Evolutionary conservation across 2,329 filamentous ascomycete genomes (phyloP), one percentile per base, ranked within the genome.

Genomic region (Ceratocystis smalleyi): DNA sequence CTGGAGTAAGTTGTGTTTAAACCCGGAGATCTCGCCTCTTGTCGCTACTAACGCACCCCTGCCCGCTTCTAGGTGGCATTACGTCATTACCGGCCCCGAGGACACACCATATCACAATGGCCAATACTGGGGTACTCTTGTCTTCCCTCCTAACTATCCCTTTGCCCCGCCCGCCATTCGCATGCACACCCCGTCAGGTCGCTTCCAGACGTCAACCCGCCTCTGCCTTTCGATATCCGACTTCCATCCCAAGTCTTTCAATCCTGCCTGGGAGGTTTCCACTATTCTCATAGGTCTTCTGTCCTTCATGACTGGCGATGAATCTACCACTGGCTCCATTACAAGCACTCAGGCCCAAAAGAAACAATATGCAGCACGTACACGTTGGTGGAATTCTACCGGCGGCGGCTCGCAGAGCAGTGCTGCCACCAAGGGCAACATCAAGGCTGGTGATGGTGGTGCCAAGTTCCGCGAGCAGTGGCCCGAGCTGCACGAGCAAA

Each of bases 271-370:
- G 94, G 92, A 96, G 72, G 94, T 99, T 6, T 92, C 88, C 64
- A 99, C 94, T 0, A 99, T 99, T 68, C 78, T 99, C 17, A 95
- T 95, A 64, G 94, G 94, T 8, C 82, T 99, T 32, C 79, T 97
- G 68, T 95, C 88, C 47, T 99, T 99, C 76, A 99, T 99, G 94
- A 97, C 92, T 1, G 90, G 89, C 69, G 92, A 99, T 72, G 94
- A 99, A 77, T 96, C 97, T 88, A 99, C 94, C 0, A 97, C 94
- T 0, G 94, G 94, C 1, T 91, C 87, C 35, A 83, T 99, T 35
- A 86, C 86, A 5, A 89, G 86, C 19, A 87, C 83, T 0, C 83
- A 89, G 61, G 78, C 82, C 2, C 91, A 97, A 77, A 83, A 92
- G 67, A 87, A 84, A 73, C 82, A 86, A 70, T 83, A 91, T 61